A percentile compares a stretch with the other conserved stretches of the same genome.
These are phyloP conservation scores for Primulina huaijiensis DNA, from an alignment of 257 asterid species.

Conservation along the genomic window DNA sequence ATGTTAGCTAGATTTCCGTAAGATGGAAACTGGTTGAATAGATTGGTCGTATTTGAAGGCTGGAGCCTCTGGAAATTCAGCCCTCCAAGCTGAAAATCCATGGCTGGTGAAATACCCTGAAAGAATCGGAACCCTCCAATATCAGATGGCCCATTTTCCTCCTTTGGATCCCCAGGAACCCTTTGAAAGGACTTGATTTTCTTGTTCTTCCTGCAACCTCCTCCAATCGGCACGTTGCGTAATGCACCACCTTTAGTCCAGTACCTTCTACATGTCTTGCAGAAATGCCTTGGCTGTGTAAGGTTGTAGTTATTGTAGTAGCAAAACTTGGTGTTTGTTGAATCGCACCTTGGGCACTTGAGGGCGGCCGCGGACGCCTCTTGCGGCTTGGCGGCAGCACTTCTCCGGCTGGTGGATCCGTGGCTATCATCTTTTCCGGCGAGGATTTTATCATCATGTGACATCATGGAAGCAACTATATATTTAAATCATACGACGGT, in stretches of 20 bases:
- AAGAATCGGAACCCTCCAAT: slow-evolving; percentile 44
- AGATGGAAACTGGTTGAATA: slow-evolving; percentile 40
- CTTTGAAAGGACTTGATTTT: slow-evolving; percentile 37
- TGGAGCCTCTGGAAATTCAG: slow-evolving; percentile 31
- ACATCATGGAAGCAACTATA: slow-evolving; percentile 14
- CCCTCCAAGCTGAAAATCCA: slow-evolving; percentile 63
- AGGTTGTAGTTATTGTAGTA: slow-evolving; percentile 76
- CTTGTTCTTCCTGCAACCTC: slow-evolving; percentile 65
- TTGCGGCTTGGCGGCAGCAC: slow-evolving; percentile 28
- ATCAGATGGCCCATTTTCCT: slow-evolving; percentile 33
- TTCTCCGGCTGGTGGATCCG: slow-evolving; percentile 24
- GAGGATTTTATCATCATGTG: slow-evolving; percentile 19
- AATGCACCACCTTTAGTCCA: slow-evolving; percentile 81
- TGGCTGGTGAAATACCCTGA: slow-evolving; percentile 56
- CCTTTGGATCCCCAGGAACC: slow-evolving; percentile 37
- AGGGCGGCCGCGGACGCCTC: slow-evolving; percentile 36
- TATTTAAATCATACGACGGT: slow-evolving; percentile 9
- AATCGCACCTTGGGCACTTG: slow-evolving; percentile 74
- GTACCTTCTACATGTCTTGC: slow-evolving; percentile 69
- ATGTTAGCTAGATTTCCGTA: slow-evolving; percentile 33
- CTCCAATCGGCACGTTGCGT: slow-evolving; percentile 72
- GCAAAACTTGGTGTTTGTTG: slow-evolving; percentile 69
- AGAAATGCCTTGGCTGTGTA: slow-evolving; percentile 69
- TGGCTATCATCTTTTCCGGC: slow-evolving; percentile 36
- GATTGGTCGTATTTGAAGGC: slow-evolving; percentile 27